Percentiles rank a stretch among this genome's conserved stretches.
Evolutionary conservation across 1,139 yeast species (phyloP).

Genomic region (Kodamaea suecica): DNA sequence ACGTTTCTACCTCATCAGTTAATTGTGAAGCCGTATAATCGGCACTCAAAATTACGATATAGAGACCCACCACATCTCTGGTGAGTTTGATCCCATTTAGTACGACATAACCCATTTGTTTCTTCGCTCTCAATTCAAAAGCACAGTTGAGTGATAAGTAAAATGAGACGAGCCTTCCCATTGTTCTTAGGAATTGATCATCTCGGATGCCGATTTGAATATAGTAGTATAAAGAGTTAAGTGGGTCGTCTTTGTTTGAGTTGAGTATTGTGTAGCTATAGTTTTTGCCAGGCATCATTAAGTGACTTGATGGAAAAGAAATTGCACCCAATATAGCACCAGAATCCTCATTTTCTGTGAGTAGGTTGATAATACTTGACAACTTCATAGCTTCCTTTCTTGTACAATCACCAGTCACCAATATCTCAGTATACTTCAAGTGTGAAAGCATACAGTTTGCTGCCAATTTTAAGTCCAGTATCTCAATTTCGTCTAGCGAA

Average conservation of each 20-base stretch:
- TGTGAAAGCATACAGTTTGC: constrained; percentile 18
- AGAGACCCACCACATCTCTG: constrained; percentile 53
- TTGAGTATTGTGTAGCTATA: constrained; percentile 24
- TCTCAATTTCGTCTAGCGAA: constrained; percentile 28
- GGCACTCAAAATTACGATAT: constrained; percentile 51
- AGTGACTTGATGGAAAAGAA: constrained; percentile 25
- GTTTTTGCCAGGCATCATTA: constrained; percentile 34
- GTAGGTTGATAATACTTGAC: constrained; percentile 12
- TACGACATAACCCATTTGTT: constrained; percentile 50
- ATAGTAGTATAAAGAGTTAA: constrained; percentile 48
- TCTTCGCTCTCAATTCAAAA: constrained; percentile 47
- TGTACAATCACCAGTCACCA: constrained; percentile 49
- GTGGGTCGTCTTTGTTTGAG: constrained; percentile 41
- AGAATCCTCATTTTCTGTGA: constrained; percentile 14
- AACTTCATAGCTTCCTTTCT: constrained; percentile 5
- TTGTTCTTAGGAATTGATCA: constrained; percentile 27
- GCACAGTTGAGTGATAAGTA: constrained; percentile 33
- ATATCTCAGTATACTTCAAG: constrained; percentile 33
- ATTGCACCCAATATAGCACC: neutral
- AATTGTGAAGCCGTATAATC: constrained; percentile 33
- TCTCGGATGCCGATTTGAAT: constrained; percentile 52
- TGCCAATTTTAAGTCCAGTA: constrained; percentile 22
- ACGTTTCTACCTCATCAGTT: constrained; percentile 44
- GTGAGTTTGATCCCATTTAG: constrained; percentile 52
- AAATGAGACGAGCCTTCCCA: constrained; percentile 46